Evolutionary conservation across 331 rosid species (phyloP).

Genomic region (Malus hybrid): DNA sequence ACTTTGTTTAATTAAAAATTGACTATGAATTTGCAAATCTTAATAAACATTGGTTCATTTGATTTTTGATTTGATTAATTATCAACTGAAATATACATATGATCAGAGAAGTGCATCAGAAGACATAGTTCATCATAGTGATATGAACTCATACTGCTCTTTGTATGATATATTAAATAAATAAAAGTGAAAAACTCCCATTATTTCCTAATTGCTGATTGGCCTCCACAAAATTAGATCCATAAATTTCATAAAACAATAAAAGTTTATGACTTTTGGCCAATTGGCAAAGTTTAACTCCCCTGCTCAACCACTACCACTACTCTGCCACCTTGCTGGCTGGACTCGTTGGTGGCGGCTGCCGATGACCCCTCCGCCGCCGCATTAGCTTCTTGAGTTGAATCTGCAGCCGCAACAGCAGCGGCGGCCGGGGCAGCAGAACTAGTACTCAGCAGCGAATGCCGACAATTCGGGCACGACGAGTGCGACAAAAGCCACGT

Average conservation of each 20-base stretch:
- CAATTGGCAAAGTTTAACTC: conserved; percentile 3
- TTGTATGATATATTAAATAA: background rate
- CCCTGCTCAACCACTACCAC: conserved; percentile 23
- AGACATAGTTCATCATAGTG: background rate
- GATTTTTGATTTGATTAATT: background rate
- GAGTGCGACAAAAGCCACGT: conserved; percentile 74
- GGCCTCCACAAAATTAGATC: conserved; percentile 4
- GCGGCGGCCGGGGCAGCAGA: background rate
- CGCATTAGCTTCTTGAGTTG: background rate
- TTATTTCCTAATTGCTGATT: background rate
- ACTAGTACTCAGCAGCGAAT: conserved; percentile 33
- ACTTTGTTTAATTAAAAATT: background rate
- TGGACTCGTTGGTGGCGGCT: conserved; percentile 12
- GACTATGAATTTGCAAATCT: background rate
- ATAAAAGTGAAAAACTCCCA: background rate
- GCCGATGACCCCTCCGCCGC: background rate
- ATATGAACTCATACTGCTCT: background rate
- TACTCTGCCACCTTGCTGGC: conserved; percentile 1
- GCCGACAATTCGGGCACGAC: conserved; percentile 87
- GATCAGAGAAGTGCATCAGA: background rate
- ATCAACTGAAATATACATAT: background rate
- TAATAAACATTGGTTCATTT: background rate
- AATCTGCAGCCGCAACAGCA: background rate
- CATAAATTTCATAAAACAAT: background rate
- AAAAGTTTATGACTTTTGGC: background rate